A percentile compares a stretch with the other conserved stretches of the same genome.
Conservation (phyloP, 345 rosid species). For the Lepidium sativum region DNA sequence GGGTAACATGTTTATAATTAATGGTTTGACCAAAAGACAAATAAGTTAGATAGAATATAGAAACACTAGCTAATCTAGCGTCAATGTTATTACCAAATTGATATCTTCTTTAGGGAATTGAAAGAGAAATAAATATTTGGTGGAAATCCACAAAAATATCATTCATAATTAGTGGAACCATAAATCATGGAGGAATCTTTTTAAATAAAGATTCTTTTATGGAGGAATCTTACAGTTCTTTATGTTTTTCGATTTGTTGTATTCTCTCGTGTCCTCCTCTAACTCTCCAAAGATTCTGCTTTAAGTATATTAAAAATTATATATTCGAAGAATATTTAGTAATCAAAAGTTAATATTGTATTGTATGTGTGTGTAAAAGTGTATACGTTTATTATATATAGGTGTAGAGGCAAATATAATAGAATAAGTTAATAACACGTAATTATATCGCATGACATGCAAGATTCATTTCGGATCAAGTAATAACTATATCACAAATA, state of each 20-base stretch:
- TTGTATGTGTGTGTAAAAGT: background rate
- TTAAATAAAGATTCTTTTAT: conserved; percentile 15
- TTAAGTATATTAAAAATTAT: background rate
- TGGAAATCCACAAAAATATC: conserved; percentile 23
- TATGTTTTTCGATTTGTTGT: conserved; percentile 23
- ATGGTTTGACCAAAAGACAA: background rate
- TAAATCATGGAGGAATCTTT: too few relatives aligned
- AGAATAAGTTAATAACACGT: conserved; percentile 15
- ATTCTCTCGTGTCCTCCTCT: conserved; percentile 19
- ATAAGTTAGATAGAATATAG: background rate
- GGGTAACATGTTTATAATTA: background rate
- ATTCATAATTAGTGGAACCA: too few relatives aligned
- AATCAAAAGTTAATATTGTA: conserved; percentile 6
- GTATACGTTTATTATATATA: conserved; percentile 12
- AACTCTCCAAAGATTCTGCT: background rate
- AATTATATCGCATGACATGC: conserved; percentile 23
- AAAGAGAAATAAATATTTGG: conserved; percentile 11
- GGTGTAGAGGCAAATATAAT: background rate
- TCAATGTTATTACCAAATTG: conserved; percentile 3
- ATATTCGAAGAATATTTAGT: background rate
- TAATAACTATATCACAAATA: background rate
- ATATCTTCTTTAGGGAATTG: conserved; percentile 2
- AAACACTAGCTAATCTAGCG: conserved; percentile 8
- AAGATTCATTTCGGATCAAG: conserved; percentile 12
- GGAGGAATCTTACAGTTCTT: conserved; percentile 12